Percentiles rank a stretch among this genome's conserved stretches.
phyloP scores from a whole-genome alignment of 2,329 filamentous ascomycete species.

The Venturia pyrina region DNA sequence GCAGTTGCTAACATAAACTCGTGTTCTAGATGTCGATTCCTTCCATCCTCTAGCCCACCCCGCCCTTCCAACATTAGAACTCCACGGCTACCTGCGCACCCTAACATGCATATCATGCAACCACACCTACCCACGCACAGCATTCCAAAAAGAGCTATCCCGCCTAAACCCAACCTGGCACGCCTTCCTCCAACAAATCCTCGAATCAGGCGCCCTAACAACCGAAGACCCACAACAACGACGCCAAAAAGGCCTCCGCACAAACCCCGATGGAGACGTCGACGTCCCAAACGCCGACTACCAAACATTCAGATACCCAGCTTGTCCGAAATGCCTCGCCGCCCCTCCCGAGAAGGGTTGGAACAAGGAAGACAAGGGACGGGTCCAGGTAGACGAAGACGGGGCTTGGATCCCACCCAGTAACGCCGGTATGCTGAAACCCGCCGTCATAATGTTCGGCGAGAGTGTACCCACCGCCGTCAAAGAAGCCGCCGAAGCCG shows the following conservation, averaged over 20 bases:
- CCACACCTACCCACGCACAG: constrained; percentile 57
- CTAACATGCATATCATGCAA: constrained; percentile 73
- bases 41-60: constrained; percentile 78
- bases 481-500: constrained; percentile 67
- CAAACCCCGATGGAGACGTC: constrained; percentile 91
- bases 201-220: constrained; percentile 64
- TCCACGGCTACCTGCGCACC: constrained; percentile 82
- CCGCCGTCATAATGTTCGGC: constrained; percentile 92
- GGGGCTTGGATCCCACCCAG: constrained; percentile 66
- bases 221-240: constrained; percentile 67
- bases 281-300: constrained; percentile 83
- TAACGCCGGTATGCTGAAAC: constrained; percentile 72
- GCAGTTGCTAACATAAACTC: background rate
- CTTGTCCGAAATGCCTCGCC: constrained; percentile 70
- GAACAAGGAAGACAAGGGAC: constrained; percentile 43
- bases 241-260: constrained; percentile 58
- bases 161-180: constrained; percentile 81
- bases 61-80: constrained; percentile 62
- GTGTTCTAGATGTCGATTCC: constrained; percentile 65
- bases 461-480: constrained; percentile 65
- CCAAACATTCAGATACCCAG: constrained; percentile 79
- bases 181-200: constrained; percentile 60
- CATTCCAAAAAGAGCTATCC: constrained; percentile 68
- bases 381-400: constrained; percentile 63
- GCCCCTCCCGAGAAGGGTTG: constrained; percentile 42